phyloP scores from a whole-genome alignment of 2,329 filamentous ascomycete species.

The Aspergillus terreus region DNA sequence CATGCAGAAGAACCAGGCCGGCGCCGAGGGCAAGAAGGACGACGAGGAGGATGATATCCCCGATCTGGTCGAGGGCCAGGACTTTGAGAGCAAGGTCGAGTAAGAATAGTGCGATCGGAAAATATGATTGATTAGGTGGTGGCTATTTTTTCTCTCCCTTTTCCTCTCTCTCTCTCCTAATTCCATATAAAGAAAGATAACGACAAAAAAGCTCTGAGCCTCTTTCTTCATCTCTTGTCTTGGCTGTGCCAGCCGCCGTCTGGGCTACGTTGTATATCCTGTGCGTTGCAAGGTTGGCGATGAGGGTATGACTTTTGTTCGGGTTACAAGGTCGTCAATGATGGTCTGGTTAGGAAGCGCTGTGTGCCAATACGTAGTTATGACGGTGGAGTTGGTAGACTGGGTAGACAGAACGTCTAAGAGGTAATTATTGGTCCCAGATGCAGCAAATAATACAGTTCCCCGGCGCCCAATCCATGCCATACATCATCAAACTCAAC shows the following conservation, averaged over 20 bases:
- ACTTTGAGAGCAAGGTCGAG: conserved; percentile 97
- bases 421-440: background rate
- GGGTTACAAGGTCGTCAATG: no score
- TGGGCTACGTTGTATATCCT: no score
- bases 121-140: conserved; percentile 1
- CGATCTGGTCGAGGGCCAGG: conserved; percentile 93
- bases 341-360: no score
- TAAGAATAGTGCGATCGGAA: conserved; percentile 45
- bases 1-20: conserved; percentile 89
- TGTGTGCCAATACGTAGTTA: background rate
- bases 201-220: background rate
- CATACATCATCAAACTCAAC: conserved; percentile 1
- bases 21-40: conserved; percentile 69
- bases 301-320: no score
- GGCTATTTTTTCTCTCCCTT: background rate
- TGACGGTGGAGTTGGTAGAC: background rate
- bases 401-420: background rate
- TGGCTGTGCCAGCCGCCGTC: background rate
- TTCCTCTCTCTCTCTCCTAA: background rate
- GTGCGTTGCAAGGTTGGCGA: no score
- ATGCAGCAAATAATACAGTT: conserved; percentile 1
- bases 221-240: background rate
- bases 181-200: background rate
- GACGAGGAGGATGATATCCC: conserved; percentile 88
- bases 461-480: conserved; percentile 1